A percentile compares a stretch with the other conserved stretches of the same genome.
Evolutionary conservation across 495 filamentous ascomycete species (phyloP).

Genomic region (Neurospora sp.): DNA sequence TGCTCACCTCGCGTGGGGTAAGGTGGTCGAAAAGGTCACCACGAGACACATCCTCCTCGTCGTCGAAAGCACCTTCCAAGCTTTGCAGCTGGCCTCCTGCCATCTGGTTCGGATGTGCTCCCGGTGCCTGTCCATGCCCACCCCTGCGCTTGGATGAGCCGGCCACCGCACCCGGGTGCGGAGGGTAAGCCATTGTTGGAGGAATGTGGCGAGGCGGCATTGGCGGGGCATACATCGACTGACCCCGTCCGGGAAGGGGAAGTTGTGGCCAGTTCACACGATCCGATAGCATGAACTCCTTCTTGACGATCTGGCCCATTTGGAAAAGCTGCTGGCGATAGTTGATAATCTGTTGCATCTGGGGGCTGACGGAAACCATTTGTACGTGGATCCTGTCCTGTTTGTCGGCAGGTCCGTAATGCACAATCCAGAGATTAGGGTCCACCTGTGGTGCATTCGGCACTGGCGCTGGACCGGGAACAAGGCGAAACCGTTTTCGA

Average conservation of each 20-base stretch:
- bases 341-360: conserved; percentile 49
- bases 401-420: conserved; percentile 69
- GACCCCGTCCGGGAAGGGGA: conserved; percentile 47
- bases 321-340: conserved; percentile 60
- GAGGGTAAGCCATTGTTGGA: conserved; percentile 42
- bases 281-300: conserved; percentile 91
- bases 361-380: conserved; percentile 47
- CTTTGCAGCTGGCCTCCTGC: conserved; percentile 13
- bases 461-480: conserved; percentile 49
- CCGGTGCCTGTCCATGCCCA: conserved; percentile 15
- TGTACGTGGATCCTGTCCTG: conserved; percentile 57
- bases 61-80: conserved; percentile 55
- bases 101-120: conserved; percentile 16
- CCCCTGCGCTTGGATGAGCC: conserved; percentile 37
- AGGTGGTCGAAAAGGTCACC: conserved; percentile 84
- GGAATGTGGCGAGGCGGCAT: conserved; percentile 31
- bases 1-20: conserved; percentile 78
- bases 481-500: conserved; percentile 75
- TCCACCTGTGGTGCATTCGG: conserved; percentile 56
- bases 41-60: conserved; percentile 76
- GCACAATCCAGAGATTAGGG: conserved; percentile 84
- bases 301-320: conserved; percentile 72
- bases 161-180: conserved; percentile 30
- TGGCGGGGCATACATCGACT: conserved; percentile 30
- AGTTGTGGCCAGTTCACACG: conserved; percentile 82